Evolutionary conservation across 2,329 filamentous ascomycete species (phyloP).

Genomic region (Exophiala dermatitidis): DNA sequence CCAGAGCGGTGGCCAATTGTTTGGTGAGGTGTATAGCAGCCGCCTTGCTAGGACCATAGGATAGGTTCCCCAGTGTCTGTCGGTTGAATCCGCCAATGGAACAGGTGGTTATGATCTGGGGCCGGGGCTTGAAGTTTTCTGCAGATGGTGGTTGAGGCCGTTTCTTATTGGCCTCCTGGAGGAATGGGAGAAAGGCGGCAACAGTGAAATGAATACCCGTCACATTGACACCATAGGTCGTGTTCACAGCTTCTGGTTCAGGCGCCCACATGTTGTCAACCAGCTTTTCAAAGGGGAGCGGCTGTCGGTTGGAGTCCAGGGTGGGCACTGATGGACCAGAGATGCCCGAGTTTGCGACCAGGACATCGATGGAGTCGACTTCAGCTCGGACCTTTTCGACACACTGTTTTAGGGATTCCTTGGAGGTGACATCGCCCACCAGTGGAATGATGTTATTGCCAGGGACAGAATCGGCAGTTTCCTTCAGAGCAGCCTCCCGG

Average conservation of each 20-base stretch:
- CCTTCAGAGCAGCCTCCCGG: constrained; percentile 39
- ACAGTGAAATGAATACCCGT: constrained; percentile 35
- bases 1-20: constrained; percentile 40
- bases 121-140: constrained; percentile 28
- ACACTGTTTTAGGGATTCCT: constrained; percentile 29
- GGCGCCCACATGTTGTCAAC: constrained; percentile 32
- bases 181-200: constrained; percentile 37
- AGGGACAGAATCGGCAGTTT: constrained; percentile 38
- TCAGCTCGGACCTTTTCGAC: constrained; percentile 36
- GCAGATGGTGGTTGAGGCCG: constrained; percentile 30
- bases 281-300: constrained; percentile 34
- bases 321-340: constrained; percentile 35
- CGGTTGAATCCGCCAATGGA: constrained; percentile 43
- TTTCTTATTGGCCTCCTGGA: constrained; percentile 38
- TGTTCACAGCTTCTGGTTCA: constrained; percentile 30
- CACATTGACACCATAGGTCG: constrained; percentile 34
- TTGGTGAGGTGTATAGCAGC: constrained; percentile 45
- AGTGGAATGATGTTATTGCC: constrained; percentile 38
- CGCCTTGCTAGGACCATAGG: constrained; percentile 41
- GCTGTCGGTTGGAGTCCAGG: constrained; percentile 14
- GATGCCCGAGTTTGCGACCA: constrained; percentile 37
- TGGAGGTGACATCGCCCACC: constrained; percentile 39
- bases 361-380: constrained; percentile 34
- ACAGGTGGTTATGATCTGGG: constrained; percentile 43
- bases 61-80: constrained; percentile 34